Percentiles rank a stretch among this genome's conserved stretches.
Evolutionary conservation across 2,329 filamentous ascomycete species (phyloP).

Genomic region (Xenosphaeropsis pyriputrescens): DNA sequence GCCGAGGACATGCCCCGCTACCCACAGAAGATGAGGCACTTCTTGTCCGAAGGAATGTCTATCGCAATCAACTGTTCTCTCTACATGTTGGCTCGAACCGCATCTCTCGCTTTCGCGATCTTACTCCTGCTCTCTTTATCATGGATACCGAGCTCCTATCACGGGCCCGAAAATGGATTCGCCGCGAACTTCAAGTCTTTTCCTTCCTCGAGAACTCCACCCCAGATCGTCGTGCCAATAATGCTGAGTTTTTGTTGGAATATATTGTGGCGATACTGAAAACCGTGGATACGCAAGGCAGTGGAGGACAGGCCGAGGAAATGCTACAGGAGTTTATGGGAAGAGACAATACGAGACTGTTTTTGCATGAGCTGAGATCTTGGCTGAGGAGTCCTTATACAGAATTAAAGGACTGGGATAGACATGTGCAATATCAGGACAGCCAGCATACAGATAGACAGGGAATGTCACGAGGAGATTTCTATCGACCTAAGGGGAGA

Average conservation of each 20-base stretch:
- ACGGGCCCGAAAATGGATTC: slow-evolving; percentile 66
- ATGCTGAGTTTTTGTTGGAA: slow-evolving; percentile 73
- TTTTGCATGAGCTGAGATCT: slow-evolving; percentile 71
- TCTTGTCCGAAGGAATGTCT: slow-evolving; percentile 53
- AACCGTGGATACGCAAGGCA: slow-evolving; percentile 68
- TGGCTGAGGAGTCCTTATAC: slow-evolving; percentile 73
- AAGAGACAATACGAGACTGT: slow-evolving; percentile 53
- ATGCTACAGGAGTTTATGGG: slow-evolving; percentile 70
- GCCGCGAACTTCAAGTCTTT: slow-evolving; percentile 75
- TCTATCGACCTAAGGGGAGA: too few relatives aligned
- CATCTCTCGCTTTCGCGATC: slow-evolving; percentile 59
- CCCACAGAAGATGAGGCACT: slow-evolving; percentile 13
- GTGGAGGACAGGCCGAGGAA: slow-evolving; percentile 64
- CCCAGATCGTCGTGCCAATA: slow-evolving; percentile 38
- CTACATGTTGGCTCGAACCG: slow-evolving; percentile 72
- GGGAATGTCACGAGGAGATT: too few relatives aligned
- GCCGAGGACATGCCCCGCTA: slow-evolving; percentile 3
- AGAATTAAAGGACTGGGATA: slow-evolving; percentile 64
- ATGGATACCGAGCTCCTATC: slow-evolving; percentile 53
- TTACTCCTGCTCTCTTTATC: slow-evolving; percentile 53
- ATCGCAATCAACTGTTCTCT: slow-evolving; percentile 58
- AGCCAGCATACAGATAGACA: neutral
- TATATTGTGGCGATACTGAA: slow-evolving; percentile 77
- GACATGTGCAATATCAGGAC: slow-evolving; percentile 15
- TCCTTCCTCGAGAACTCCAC: slow-evolving; percentile 40